Evolutionary conservation across 352 stramenopile species (phyloP).

Genomic region (Phytopythium helicoides): DNA sequence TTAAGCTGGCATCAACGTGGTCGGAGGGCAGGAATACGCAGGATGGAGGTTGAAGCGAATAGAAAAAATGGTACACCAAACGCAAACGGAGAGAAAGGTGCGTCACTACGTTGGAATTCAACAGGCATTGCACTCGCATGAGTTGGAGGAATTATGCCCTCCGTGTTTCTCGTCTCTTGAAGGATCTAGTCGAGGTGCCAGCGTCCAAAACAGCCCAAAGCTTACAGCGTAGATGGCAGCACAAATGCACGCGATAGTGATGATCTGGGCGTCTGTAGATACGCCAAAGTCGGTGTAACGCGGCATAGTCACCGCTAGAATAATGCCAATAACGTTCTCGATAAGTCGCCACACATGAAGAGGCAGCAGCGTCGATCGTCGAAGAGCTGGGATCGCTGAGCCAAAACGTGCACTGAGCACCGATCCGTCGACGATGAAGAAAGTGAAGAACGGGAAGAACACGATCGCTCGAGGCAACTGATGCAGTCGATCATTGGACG

Average conservation of each 20-base stretch:
- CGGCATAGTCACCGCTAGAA: constrained; percentile 31
- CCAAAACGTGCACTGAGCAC: constrained; percentile 31
- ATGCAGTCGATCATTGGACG: constrained; percentile 18
- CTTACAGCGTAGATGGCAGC: constrained; percentile 30
- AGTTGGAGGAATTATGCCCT: too few relatives aligned
- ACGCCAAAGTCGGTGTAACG: constrained; percentile 66
- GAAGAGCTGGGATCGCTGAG: constrained; percentile 30
- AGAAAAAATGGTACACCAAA: too few relatives aligned
- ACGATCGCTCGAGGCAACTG: constrained; percentile 47
- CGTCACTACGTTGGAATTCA: constrained; percentile 3
- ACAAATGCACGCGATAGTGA: constrained; percentile 32
- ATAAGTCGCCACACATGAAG: constrained; percentile 55
- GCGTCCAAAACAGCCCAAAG: constrained; percentile 25
- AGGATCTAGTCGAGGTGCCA: constrained; percentile 5
- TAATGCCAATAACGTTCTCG: constrained; percentile 46
- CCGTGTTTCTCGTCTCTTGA: constrained; percentile 10
- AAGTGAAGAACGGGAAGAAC: constrained; percentile 66
- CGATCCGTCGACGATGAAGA: constrained; percentile 60
- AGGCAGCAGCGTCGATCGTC: constrained; percentile 26
- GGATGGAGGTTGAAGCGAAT: constrained; percentile 7
- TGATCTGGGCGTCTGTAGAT: constrained; percentile 34
- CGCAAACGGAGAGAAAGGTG: too few relatives aligned
- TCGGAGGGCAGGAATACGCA: too few relatives aligned
- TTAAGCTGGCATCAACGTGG: too few relatives aligned
- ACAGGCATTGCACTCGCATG: too few relatives aligned